Evolutionary conservation across 2,329 filamentous ascomycete genomes (phyloP).

Genomic region (Xylariaceae sp.): DNA sequence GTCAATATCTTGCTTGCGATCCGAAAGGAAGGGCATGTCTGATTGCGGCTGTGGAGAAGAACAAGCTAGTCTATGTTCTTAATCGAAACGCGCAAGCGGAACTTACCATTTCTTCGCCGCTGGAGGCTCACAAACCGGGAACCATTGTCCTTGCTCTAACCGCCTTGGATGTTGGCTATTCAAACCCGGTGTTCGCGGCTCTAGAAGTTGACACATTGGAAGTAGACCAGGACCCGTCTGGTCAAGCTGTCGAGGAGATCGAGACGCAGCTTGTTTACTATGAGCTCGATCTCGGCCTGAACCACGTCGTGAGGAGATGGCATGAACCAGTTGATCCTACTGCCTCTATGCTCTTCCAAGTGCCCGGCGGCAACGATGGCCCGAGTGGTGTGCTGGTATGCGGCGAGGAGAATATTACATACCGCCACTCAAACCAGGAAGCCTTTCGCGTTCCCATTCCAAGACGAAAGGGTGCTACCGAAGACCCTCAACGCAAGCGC

Average conservation of each 20-base stretch:
- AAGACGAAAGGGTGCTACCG: constrained; percentile 75
- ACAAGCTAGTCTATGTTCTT: constrained; percentile 97
- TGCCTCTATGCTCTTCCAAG: constrained; percentile 85
- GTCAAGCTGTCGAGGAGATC: constrained; percentile 70
- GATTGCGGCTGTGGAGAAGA: constrained; percentile 93
- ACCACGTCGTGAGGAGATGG: constrained; percentile 97
- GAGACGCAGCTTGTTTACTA: constrained; percentile 96
- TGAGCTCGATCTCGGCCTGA: constrained; percentile 91
- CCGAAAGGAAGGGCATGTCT: constrained; percentile 93
- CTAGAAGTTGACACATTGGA: constrained; percentile 92
- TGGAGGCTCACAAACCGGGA: constrained; percentile 91
- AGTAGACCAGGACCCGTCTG: constrained; percentile 83
- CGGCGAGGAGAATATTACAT: constrained; percentile 89
- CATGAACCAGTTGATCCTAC: constrained; percentile 87
- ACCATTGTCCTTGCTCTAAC: constrained; percentile 84
- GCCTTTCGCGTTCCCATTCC: constrained; percentile 86
- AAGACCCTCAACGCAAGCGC: constrained; percentile 87
- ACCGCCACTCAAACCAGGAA: constrained; percentile 92
- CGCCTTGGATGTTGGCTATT: constrained; percentile 89
- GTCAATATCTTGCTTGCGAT: constrained; percentile 92
- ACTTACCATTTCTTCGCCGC: constrained; percentile 91
- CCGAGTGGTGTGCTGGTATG: constrained; percentile 95
- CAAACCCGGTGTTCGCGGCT: constrained; percentile 93
- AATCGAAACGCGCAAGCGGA: constrained; percentile 93
- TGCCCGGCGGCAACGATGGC: constrained; percentile 87